Evolutionary conservation across 2,329 filamentous ascomycete species (phyloP), one percentile per base, ranked within the genome.

Genomic region (Ophiosphaerella korrae): DNA sequence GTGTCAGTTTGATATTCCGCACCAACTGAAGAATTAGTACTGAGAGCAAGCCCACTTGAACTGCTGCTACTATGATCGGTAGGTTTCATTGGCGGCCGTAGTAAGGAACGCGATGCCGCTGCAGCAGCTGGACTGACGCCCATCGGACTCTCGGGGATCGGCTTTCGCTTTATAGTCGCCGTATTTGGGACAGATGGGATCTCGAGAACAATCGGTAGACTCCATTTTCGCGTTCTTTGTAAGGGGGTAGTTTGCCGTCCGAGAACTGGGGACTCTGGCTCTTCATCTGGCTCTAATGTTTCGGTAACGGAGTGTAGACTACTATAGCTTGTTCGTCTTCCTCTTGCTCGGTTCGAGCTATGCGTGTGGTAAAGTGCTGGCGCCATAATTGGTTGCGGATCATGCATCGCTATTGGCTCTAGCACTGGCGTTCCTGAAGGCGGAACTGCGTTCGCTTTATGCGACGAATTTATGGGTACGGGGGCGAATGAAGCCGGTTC

Each of bases 231-330:
- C 37, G 54, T 33, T 39, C 50, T 29, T 31, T 52, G 37, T 11
- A 44, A 33, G 21, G 48, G 45, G 42, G 45, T 44, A 26, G 46
- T 16, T 7, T 57, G 40, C 9, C 58, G 57, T 7, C 60, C 58
- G 12, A 67, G 32, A 0, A 68, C 39, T 0, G 62, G 66, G 1
- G 68, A 64, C n/a, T 66, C 62, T 12, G 31, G 26, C 5, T 53
- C 49, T 0, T 68, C 67, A 11, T 68, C 63, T 7, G 68, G 68
- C 45, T 73, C 71, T 3, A 58, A 54, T 6, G 68, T 53, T 48
- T 74, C 71, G 13, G 67, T 57, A 3, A 74, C 69, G 1, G 70
- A 63, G 37, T 67, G 65, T 13, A 74, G 50, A 48, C 64, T 71
- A 5, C 47, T 55, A 48, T 70, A 63, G 49, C 67, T 71, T 34